Evolutionary conservation across 2,329 filamentous ascomycete genomes (phyloP).

Genomic region (Clonostachys solani): DNA sequence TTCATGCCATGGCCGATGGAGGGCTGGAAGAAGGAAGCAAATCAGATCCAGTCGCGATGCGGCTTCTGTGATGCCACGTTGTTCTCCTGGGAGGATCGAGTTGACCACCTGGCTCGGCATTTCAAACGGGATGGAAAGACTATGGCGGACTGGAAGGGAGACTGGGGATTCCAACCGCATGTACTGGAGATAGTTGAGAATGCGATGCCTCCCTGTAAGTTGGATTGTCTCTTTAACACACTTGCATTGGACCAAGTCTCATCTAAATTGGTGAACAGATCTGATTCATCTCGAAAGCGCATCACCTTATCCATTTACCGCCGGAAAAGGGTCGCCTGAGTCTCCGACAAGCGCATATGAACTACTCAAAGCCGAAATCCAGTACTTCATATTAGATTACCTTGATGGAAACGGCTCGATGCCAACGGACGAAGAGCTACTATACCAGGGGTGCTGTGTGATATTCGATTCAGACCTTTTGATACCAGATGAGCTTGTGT

Average conservation of each 20-base stretch:
- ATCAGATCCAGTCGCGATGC: slow-evolving; percentile 20
- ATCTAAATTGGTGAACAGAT: slow-evolving; percentile 9
- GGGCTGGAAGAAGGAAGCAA: slow-evolving; percentile 21
- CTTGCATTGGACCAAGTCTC: too few species aligned
- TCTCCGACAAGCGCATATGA: slow-evolving; percentile 20
- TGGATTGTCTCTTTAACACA: too few species aligned
- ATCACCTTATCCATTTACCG: slow-evolving; percentile 22
- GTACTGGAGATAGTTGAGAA: slow-evolving; percentile 29
- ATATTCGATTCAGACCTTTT: slow-evolving; percentile 13
- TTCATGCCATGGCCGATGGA: slow-evolving; percentile 36
- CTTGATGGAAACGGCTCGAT: slow-evolving; percentile 2
- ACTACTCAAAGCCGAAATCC: slow-evolving; percentile 21
- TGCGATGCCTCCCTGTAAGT: slow-evolving; percentile 27
- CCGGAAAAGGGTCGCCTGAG: slow-evolving; percentile 7
- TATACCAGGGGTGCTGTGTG: slow-evolving; percentile 13
- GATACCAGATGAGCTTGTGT: too few species aligned
- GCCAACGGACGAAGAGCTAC: slow-evolving; percentile 9
- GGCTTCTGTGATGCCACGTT: slow-evolving; percentile 29
- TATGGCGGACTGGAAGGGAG: slow-evolving; percentile 34
- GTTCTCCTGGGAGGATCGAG: slow-evolving; percentile 23
- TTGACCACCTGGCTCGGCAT: slow-evolving; percentile 30
- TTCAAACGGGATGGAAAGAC: slow-evolving; percentile 25
- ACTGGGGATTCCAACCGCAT: slow-evolving; percentile 29
- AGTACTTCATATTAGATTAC: slow-evolving; percentile 11
- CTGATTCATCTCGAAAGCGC: slow-evolving; percentile 31